phyloP scores from a whole-genome alignment of 371 early-diverging fungal genomes.

The Rhizopus microsporus region DNA sequence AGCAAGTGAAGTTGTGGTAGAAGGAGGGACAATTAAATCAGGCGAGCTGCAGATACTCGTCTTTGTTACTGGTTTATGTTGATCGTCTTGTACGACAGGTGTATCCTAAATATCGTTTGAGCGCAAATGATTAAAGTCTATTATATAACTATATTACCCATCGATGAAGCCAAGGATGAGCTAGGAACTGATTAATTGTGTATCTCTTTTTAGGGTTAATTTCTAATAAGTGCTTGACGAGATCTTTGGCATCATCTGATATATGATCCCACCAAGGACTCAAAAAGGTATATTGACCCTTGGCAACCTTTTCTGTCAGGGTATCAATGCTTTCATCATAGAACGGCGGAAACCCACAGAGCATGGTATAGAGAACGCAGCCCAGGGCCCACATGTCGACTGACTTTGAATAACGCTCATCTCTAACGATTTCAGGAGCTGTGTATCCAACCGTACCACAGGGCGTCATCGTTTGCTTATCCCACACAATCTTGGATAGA shows the following conservation, averaged over 20 bases:
- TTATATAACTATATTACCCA: constrained; percentile 8
- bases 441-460: constrained; percentile 93
- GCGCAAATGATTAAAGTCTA: background rate
- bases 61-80: background rate
- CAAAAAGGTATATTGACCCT: constrained; percentile 73
- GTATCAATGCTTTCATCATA: constrained; percentile 79
- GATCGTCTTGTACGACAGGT: constrained; percentile 16
- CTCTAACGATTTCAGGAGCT: constrained; percentile 88
- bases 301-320: constrained; percentile 76
- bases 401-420: constrained; percentile 78
- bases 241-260: constrained; percentile 71
- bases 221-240: constrained; percentile 79
- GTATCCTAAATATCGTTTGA: constrained; percentile 17
- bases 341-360: constrained; percentile 92
- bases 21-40: constrained; percentile 17
- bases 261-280: constrained; percentile 93
- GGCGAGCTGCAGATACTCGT: constrained; percentile 13
- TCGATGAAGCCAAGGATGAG: constrained; percentile 31
- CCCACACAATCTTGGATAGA: constrained; percentile 80
- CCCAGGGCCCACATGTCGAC: constrained; percentile 96
- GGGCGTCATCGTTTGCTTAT: constrained; percentile 83
- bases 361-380: constrained; percentile 86
- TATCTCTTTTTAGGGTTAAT: constrained; percentile 84
- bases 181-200: constrained; percentile 75
- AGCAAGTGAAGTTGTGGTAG: constrained; percentile 31